Percentiles rank a stretch among this genome's conserved stretches.
phyloP scores from a whole-genome alignment of 148 eudicot species.

The Vaccinium vitisidaea region DNA sequence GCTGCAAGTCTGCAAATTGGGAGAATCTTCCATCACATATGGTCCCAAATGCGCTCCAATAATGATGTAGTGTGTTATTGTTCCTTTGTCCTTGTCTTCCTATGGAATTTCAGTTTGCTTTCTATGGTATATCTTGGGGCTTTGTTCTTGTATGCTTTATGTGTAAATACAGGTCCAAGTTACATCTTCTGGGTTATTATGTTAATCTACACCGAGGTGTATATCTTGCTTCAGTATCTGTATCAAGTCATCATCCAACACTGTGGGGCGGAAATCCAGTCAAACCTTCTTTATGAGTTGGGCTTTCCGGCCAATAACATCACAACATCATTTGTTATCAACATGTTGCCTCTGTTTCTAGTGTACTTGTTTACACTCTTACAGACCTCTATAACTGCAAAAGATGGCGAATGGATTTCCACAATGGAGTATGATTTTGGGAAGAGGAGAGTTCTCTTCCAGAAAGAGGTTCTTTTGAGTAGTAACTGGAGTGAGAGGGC shows the following conservation, averaged over 20 bases:
- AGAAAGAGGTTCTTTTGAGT: slow-evolving; percentile 29
- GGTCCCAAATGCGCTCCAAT: slow-evolving; percentile 95
- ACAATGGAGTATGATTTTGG: slow-evolving; percentile 42
- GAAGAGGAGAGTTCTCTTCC: slow-evolving; percentile 33
- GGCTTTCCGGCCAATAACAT: slow-evolving; percentile 75
- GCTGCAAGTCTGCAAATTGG: slow-evolving; percentile 69
- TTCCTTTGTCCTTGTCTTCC: slow-evolving; percentile 84
- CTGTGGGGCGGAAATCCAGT: slow-evolving; percentile 68
- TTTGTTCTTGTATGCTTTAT: slow-evolving; percentile 89
- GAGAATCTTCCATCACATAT: slow-evolving; percentile 69
- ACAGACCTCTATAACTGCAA: slow-evolving; percentile 91
- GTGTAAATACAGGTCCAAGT: slow-evolving; percentile 85
- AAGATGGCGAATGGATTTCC: slow-evolving; percentile 85
- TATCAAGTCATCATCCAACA: slow-evolving; percentile 96
- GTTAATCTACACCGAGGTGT: slow-evolving; percentile 85
- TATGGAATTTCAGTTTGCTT: slow-evolving; percentile 97
- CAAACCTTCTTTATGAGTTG: slow-evolving; percentile 54
- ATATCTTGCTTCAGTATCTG: slow-evolving; percentile 76
- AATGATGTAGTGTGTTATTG: slow-evolving; percentile 93
- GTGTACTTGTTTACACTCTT: slow-evolving; percentile 92
- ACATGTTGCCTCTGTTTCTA: slow-evolving; percentile 71
- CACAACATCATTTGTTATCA: slow-evolving; percentile 79
- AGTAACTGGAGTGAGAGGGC: slow-evolving; percentile 56
- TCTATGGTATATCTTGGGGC: slow-evolving; percentile 94
- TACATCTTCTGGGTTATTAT: slow-evolving; percentile 86